These are phyloP conservation scores for Kondoa subrosea DNA, from an alignment of 768 basidiomycete genomes.

Conservation along the genomic window DNA sequence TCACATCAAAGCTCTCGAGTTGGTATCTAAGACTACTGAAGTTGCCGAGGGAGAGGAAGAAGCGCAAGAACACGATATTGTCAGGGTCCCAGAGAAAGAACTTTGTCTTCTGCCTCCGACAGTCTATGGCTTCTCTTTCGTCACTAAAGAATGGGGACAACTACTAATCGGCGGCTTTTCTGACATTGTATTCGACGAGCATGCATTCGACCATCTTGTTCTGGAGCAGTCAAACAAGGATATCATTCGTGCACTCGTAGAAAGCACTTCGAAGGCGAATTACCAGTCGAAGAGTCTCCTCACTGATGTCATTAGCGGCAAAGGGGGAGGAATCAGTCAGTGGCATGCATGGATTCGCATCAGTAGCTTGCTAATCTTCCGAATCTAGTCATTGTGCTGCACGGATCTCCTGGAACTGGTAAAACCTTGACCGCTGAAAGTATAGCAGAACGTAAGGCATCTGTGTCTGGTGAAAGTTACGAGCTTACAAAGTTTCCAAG, in stretches of 20 bases:
- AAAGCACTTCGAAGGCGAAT: background rate
- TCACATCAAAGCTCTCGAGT: background rate
- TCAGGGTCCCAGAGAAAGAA: background rate
- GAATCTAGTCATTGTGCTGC: conserved; percentile 18
- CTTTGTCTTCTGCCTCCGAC: conserved; percentile 10
- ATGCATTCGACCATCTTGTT: conserved; percentile 12
- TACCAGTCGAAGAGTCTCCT: conserved; percentile 1
- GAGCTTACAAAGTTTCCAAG: background rate
- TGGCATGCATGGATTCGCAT: no score
- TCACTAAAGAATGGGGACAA: conserved; percentile 15
- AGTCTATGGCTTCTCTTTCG: conserved; percentile 15
- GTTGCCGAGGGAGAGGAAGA: background rate
- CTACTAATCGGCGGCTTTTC: conserved; percentile 1
- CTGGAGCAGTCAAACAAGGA: conserved; percentile 2
- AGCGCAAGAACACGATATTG: background rate
- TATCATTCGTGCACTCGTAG: conserved; percentile 12
- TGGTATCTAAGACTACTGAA: conserved; percentile 1
- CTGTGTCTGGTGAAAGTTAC: background rate
- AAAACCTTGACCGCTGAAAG: conserved; percentile 21
- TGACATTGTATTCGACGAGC: background rate
- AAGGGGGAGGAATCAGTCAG: conserved; percentile 18
- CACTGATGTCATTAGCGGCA: conserved; percentile 14
- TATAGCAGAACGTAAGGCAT: conserved; percentile 12
- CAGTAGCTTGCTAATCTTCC: no score
- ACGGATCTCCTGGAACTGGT: conserved; percentile 14